These are phyloP conservation scores for Kandelia obovata DNA, from an alignment of 345 rosid species.

Conservation along the genomic window DNA sequence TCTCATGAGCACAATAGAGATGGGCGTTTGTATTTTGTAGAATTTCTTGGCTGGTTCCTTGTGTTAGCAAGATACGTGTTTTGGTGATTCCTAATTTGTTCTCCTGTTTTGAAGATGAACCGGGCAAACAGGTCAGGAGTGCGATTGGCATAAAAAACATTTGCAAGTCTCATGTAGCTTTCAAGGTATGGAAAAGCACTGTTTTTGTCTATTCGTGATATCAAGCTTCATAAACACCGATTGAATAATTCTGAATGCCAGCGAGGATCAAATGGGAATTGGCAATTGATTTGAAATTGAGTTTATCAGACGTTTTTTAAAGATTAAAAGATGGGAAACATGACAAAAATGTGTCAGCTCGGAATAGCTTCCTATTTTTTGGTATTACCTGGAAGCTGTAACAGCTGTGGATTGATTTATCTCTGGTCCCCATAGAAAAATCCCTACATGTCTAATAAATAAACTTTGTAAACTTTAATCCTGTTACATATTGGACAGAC, in stretches of 20 bases:
- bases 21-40: not conserved
- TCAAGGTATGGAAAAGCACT: conserved; percentile 22
- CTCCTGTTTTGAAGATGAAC: conserved; percentile 26
- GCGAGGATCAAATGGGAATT: not conserved
- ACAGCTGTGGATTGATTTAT: not conserved
- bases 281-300: too few relatives aligned
- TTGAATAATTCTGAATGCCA: conserved; percentile 13
- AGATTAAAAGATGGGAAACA: not conserved
- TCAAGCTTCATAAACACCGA: not conserved
- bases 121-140: conserved; percentile 35
- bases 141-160: conserved; percentile 35
- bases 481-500: too few relatives aligned
- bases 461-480: too few relatives aligned
- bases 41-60: not conserved
- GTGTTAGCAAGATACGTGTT: not conserved
- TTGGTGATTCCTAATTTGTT: conserved; percentile 10
- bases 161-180: conserved; percentile 32
- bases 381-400: not conserved
- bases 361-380: not conserved
- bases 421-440: too few relatives aligned
- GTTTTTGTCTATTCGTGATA: not conserved
- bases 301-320: not conserved
- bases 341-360: not conserved
- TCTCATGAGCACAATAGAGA: not conserved
- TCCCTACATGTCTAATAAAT: too few relatives aligned